These are phyloP conservation scores for Aspergillus neoniger DNA, from an alignment of 2,329 filamentous ascomycete species.

Conservation along the genomic window DNA sequence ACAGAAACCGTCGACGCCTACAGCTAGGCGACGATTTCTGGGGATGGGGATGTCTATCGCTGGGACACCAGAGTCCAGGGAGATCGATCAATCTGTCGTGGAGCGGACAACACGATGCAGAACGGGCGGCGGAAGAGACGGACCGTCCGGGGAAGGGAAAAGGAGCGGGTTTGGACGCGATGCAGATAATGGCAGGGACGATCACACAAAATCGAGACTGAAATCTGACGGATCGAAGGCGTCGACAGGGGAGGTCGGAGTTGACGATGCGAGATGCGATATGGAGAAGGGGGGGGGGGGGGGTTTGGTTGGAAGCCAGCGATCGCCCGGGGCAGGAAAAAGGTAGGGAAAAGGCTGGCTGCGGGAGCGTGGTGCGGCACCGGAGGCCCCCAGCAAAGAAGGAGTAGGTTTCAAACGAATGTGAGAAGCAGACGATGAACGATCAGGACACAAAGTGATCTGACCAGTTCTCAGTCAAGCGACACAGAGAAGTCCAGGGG, in stretches of 20 bases:
- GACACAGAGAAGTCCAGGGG: background rate
- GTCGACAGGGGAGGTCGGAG: background rate
- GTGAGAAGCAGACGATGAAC: background rate
- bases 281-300: slow-evolving; percentile 18
- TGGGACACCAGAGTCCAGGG: slow-evolving; percentile 5
- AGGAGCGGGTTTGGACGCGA: background rate
- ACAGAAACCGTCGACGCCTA: slow-evolving; percentile 11
- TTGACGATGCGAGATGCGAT: slow-evolving; percentile 12
- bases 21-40: slow-evolving; percentile 18
- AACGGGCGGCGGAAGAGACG: slow-evolving; percentile 3
- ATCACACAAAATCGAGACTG: background rate
- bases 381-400: background rate
- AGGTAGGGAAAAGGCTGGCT: slow-evolving; percentile 7
- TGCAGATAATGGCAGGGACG: background rate
- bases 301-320: slow-evolving; percentile 6
- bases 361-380: slow-evolving; percentile 14
- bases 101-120: slow-evolving; percentile 2
- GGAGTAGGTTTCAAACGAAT: slow-evolving; percentile 2
- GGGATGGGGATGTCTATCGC: slow-evolving; percentile 6
- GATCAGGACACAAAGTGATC: background rate
- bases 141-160: background rate
- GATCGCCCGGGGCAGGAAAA: slow-evolving; percentile 17
- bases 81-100: slow-evolving; percentile 9
- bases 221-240: background rate
- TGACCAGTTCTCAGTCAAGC: background rate